Conservation (phyloP, 805 yeast genomes). For the Saccharomycopsis schoenii region DNA sequence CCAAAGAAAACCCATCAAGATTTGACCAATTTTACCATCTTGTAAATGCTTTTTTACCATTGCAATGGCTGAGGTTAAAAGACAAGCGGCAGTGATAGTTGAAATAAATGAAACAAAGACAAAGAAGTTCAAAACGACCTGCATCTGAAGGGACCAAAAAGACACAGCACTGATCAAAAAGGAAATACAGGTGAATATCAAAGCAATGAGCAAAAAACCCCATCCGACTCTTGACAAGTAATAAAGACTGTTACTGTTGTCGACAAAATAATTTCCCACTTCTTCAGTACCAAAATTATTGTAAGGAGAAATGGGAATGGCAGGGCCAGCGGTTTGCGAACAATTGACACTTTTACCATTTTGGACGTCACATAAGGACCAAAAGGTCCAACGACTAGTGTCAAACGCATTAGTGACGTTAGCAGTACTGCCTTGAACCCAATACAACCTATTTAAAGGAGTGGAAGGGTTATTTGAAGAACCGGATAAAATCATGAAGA, state of each 20-base stretch:
- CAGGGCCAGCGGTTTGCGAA: conserved; percentile 44
- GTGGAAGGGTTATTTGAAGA: conserved; percentile 33
- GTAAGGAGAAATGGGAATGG: conserved; percentile 72
- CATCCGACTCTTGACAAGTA: conserved; percentile 59
- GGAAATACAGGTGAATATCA: conserved; percentile 52
- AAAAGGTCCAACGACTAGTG: conserved; percentile 72
- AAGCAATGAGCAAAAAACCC: conserved; percentile 51
- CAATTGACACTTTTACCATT: conserved; percentile 42
- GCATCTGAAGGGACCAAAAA: conserved; percentile 44
- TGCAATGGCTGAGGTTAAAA: conserved; percentile 31
- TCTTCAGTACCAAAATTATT: conserved; percentile 49
- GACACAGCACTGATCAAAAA: conserved; percentile 46
- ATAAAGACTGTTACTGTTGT: conserved; percentile 43
- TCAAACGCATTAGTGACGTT: conserved; percentile 33
- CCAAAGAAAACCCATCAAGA: conserved; percentile 58
- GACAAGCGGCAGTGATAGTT: conserved; percentile 7
- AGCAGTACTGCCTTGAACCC: conserved; percentile 69
- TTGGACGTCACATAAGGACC: conserved; percentile 45
- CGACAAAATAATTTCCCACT: conserved; percentile 29
- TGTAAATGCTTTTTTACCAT: conserved; percentile 63
- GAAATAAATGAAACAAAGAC: conserved; percentile 1
- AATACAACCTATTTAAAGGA: conserved; percentile 61
- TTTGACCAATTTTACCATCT: conserved; percentile 42
- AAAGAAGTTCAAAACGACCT: conserved; percentile 38
- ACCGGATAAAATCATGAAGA: conserved; percentile 58